Percentiles rank a stretch among this genome's conserved stretches.
These are phyloP conservation scores for Beauveria australis DNA, from an alignment of 2,329 filamentous ascomycete species.

Conservation along the genomic window DNA sequence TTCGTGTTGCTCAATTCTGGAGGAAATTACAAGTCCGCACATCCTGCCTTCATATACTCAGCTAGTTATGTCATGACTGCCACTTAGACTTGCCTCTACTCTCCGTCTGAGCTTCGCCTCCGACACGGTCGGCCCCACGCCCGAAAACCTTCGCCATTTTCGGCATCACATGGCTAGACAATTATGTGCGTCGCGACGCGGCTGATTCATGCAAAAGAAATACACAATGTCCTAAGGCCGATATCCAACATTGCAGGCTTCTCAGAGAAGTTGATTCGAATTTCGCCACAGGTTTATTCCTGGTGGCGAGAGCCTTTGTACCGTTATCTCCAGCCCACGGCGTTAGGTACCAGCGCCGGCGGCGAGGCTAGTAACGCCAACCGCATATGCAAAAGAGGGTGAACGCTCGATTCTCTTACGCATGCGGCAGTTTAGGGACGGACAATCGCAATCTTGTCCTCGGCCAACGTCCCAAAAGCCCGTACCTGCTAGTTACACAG, in stretches of 20 bases:
- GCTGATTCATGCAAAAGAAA: not conserved
- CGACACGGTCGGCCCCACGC: not conserved
- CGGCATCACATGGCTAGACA: not conserved
- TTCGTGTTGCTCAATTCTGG: not conserved
- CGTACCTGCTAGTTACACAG: not conserved
- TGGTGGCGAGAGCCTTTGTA: not conserved
- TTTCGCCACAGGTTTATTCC: not conserved
- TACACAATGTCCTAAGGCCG: not conserved
- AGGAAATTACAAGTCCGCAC: not conserved
- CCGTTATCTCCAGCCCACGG: not conserved
- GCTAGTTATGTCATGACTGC: not conserved
- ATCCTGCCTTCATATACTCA: not conserved
- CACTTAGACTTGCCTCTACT: not conserved
- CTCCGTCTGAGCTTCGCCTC: not conserved
- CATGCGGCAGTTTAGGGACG: too few species aligned
- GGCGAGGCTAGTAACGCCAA: too few species aligned
- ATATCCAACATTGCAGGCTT: not conserved
- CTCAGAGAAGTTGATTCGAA: not conserved
- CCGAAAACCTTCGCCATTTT: conserved; percentile 5
- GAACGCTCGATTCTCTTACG: too few species aligned
- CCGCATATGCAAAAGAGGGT: too few species aligned
- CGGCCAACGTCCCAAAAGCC: conserved; percentile 65
- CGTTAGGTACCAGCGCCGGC: too few species aligned
- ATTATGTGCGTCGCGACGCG: conserved; percentile 5
- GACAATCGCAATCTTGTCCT: conserved; percentile 48